Percentiles rank a stretch among this genome's conserved stretches.
Evolutionary conservation across 2,329 filamentous ascomycete genomes (phyloP).

Genomic region (Microascus cirrosus): DNA sequence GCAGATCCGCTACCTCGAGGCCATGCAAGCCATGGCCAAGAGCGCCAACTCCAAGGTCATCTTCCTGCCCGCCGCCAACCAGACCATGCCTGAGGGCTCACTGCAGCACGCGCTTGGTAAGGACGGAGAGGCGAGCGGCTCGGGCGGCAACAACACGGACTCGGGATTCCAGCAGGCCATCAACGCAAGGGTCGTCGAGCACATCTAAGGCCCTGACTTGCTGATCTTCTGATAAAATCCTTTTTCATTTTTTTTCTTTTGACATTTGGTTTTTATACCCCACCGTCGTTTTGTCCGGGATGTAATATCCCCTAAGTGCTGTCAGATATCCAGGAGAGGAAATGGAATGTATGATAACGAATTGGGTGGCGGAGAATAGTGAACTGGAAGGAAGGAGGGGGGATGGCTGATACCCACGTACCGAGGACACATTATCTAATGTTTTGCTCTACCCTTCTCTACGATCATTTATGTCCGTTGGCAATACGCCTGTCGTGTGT

Average conservation of each 20-base stretch:
- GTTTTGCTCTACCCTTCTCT: background rate
- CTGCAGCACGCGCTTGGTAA: conserved; percentile 21
- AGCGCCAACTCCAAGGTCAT: conserved; percentile 81
- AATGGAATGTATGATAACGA: background rate
- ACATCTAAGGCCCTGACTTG: conserved; percentile 46
- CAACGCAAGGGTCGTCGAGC: conserved; percentile 73
- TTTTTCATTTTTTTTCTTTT: background rate
- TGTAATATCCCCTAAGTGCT: background rate
- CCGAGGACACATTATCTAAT: background rate
- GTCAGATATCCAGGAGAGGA: background rate
- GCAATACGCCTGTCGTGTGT: background rate
- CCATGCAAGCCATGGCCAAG: conserved; percentile 99
- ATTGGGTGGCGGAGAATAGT: background rate
- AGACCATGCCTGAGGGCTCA: conserved; percentile 42
- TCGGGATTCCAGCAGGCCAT: conserved; percentile 66
- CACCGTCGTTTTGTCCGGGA: background rate
- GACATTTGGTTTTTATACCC: background rate
- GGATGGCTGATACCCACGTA: background rate
- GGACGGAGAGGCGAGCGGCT: conserved; percentile 28
- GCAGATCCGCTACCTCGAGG: conserved; percentile 96
- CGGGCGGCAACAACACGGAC: conserved; percentile 42
- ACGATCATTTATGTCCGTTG: background rate
- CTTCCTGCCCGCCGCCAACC: conserved; percentile 52
- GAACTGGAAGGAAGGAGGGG: background rate
- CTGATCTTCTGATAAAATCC: background rate